Base-by-base conservation (phyloP, 805 yeast species). In the Saturnispora saitoi region DNA sequence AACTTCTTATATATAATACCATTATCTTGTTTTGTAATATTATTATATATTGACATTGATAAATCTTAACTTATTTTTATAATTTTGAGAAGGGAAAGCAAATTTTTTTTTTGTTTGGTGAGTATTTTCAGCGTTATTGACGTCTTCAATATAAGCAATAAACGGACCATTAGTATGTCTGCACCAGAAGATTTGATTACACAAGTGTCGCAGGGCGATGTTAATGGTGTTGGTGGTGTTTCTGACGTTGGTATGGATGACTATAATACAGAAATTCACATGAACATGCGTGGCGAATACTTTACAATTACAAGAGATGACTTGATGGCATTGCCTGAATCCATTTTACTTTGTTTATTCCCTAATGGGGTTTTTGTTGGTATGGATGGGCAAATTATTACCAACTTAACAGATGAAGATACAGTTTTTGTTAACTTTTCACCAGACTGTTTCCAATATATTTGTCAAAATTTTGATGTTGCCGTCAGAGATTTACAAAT, bases 331-430 rank as follows among this genome's bases (percentile, higher is more conserved):
- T 70, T 93, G 30, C 99, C 99, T 0, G 99, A 93, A 62, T 81
- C 90, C 51, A 79, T 93, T 22, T 69, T 93, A 50, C 75, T 90
- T 48, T 86, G 96, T 58, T 69, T 93, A 20, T 86, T 88, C 60
- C 96, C 96, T 14, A 87, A 86, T 55, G 96, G 97, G 38, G 95
- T 88, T 3, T 85, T 88, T 61, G 74, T 86, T 49, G 93, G 87
- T 64, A 73, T 73, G 50, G 68, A 78, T 46, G 95, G 95, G 1
- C 82, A 82, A 55, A 84, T 86, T 8, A 85, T 88, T 49, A 75
- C 86, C 31, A 86, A 84, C 56, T 67, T 87, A 58, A 81, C 95
- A 0, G 93, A 87, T 54, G 80, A 82, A 6, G 95, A 86, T 62
- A 70, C 83, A 26, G 95, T 86, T 11, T 80, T 70, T 59, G 95